phyloP scores from a whole-genome alignment of 169 alveolate species.

The Amoebophrya sp. region DNA sequence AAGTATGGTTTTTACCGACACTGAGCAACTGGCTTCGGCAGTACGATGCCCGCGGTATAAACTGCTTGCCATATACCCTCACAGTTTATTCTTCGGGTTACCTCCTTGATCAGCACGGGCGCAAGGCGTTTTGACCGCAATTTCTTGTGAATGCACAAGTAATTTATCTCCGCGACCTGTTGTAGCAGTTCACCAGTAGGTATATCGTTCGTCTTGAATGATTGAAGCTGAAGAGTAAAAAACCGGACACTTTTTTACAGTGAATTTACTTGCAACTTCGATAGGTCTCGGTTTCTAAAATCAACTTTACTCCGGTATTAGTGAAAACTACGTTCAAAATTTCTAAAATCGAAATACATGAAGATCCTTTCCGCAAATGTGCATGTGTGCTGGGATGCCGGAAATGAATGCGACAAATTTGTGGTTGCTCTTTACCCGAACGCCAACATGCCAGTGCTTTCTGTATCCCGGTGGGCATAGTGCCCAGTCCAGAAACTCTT shows the following conservation, averaged over 20 bases:
- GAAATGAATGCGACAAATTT: conserved; percentile 87
- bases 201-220: too few species aligned
- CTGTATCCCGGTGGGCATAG: conserved; percentile 47
- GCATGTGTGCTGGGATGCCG: conserved; percentile 84
- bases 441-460: neutral
- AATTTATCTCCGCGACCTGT: conserved; percentile 89
- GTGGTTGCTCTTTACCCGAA: conserved; percentile 50
- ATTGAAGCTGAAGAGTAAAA: too few species aligned
- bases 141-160: conserved; percentile 94
- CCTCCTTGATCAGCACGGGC: conserved; percentile 86
- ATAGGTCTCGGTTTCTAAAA: neutral
- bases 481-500: conserved; percentile 68
- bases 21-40: conserved; percentile 88
- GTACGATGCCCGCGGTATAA: conserved; percentile 87
- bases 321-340: neutral
- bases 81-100: conserved; percentile 91
- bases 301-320: neutral
- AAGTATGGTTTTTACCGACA: conserved; percentile 56
- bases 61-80: conserved; percentile 93
- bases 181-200: too few species aligned
- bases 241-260: neutral
- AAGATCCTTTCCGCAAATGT: conserved; percentile 60
- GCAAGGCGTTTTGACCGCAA: conserved; percentile 91
- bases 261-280: neutral
- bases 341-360: conserved; percentile 22